A percentile compares a stretch with the other conserved stretches of the same genome.
Evolutionary conservation across 2,329 filamentous ascomycete species (phyloP).

Genomic region (Sclerotinia sclerotiorum): DNA sequence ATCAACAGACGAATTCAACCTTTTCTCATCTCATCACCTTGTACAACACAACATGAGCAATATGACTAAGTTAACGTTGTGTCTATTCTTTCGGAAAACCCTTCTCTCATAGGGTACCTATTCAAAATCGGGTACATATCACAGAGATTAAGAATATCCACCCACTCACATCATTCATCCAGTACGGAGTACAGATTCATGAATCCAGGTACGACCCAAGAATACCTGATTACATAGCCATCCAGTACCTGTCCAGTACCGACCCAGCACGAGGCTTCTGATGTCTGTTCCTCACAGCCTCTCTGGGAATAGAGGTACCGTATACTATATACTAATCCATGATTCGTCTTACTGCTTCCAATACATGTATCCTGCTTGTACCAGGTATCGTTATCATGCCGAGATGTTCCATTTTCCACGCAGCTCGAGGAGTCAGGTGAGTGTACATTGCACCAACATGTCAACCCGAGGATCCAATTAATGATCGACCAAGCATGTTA

Average conservation of each 20-base stretch:
- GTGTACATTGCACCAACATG: constrained; percentile 14
- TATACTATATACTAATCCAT: constrained; percentile 11
- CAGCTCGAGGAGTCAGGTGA: constrained; percentile 16
- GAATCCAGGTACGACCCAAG: not conserved
- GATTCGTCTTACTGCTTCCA: constrained; percentile 18
- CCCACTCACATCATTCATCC: constrained; percentile 4
- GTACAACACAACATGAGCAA: constrained; percentile 17
- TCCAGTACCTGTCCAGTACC: not conserved
- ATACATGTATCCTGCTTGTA: constrained; percentile 11
- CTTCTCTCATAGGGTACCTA: constrained; percentile 16
- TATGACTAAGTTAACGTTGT: not conserved
- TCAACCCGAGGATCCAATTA: constrained; percentile 19
- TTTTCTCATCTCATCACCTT: constrained; percentile 9
- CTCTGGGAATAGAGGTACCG: constrained; percentile 19
- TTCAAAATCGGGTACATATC: constrained; percentile 7
- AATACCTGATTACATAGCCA: not conserved
- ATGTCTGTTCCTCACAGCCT: constrained; percentile 17
- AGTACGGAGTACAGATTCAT: constrained; percentile 4
- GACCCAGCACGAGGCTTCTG: not conserved
- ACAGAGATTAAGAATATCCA: constrained; percentile 16
- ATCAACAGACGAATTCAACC: constrained; percentile 16
- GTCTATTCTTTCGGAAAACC: not conserved
- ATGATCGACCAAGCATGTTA: constrained; percentile 18
- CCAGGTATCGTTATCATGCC: constrained; percentile 13
- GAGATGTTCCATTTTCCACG: constrained; percentile 5